Evolutionary conservation across 1,284 basidiomycete genomes (phyloP), one percentile per base, ranked within the genome.

Genomic region (Golubevia sp.): DNA sequence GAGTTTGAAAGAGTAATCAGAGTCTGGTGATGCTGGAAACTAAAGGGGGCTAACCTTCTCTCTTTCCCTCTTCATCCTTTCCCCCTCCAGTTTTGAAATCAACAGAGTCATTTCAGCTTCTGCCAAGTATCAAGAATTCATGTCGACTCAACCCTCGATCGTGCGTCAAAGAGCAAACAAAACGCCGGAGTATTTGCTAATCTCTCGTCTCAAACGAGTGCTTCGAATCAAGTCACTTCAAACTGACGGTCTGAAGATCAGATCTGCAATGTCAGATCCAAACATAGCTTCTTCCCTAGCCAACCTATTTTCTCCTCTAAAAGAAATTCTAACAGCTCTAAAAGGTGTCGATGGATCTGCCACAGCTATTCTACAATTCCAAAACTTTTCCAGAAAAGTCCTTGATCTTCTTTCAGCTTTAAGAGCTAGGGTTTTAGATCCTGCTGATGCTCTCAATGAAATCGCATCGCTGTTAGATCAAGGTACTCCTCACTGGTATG

Each of bases 401-500:
- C 49, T 81, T 18, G 78, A 79, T 58, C 68, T 80, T 38, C 66
- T 82, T 8, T 70, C 67, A 7, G 75, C 70, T 4, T 65, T 80
- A 23, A 67, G 77, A 5, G 74, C 73, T 20, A 72, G 79, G 18
- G 71, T 82, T 2, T 62, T 79, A 55, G 79, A 82, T 53, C 79
- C 79, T 0, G 53, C 69, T 54, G 65, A 73, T 38, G 73, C 72
- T 5, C 65, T 82, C 56, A 71, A 74, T 49, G 61, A 66, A 7
- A 66, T 82, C 18, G 76, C 79, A 15, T 63, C 71, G 49, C 71
- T 82, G 61, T 64, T 82, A 2, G 77, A 77, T 62, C 69, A 74
- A 52, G 72, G 71, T 13, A 67, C 71, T 49, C 73, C 71, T 1
- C 48, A 51, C 7, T 74, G 69, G 74, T 81, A 71, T 67, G 48